Base-by-base conservation (phyloP, 257 asterid species). In the Plantago elongata region DNA sequence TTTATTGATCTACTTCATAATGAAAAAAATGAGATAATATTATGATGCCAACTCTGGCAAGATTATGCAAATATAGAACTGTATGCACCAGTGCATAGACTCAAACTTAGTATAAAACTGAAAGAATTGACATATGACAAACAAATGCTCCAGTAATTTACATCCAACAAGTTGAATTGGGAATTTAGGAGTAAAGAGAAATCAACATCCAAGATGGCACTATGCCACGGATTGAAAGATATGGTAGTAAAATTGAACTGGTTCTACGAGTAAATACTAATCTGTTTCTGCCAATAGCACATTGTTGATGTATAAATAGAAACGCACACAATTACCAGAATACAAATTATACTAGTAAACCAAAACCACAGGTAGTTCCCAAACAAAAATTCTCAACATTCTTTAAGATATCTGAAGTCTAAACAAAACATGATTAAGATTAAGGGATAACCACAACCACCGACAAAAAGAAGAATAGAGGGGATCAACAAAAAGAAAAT, bases 321-420 rank as follows among this genome's bases (percentile, higher is more conserved):
- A 15, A 5, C 1, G 16, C n/a, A 49, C 54, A 49, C n/a, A 49
- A n/a, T 10, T 13, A 49, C 3, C 54, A n/a, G 13, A 51, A 10
- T 17, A 27, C 16, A 27, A 27, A 54, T 15, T 34, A 34, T 47
- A 57, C 78, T 46, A 57, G 78, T 73, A 34, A 78, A 82, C 72
- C 72, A 51, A 16, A 22, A 22, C 27, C 27, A 79, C 58, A 12
- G 66, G 77, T 0, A 78, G 77, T 29, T 85, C 89, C 0, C 81
- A 83, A 58, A 77, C 74, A 51, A 57, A 61, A 27, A 71, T 54
- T 54, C 43, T 27, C 15, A 54, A 54, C 0, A 27, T 40, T 4
- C 40, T 34, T 34, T 27, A 54, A 54, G 14, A 54, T 27, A 5
- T 3, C 54, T 27, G 27, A n/a, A 40, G 13, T 37, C 68, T 50